Evolutionary conservation across 169 alveolate species (phyloP), one percentile per base, ranked within the genome.

Genomic region (Plasmodium sp.): DNA sequence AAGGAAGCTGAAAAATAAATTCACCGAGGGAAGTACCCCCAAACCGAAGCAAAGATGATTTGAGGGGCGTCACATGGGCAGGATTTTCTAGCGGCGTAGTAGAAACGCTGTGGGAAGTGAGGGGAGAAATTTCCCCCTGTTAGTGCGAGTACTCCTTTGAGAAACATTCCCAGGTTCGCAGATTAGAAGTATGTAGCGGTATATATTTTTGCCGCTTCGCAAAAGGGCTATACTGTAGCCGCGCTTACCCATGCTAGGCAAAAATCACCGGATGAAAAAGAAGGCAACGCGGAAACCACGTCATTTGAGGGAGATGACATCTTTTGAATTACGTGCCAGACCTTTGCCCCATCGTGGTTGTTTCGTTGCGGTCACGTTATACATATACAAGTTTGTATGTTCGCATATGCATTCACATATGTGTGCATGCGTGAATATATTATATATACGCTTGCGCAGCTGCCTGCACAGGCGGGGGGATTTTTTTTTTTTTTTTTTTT

Each of bases 1-100:
- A 36, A 96, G 99, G 96, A 98, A 99, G 94, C 98, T 98, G 92
- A 99, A 98, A 98, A 98, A 99, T 95, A 98, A 99, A 86, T 99
- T 99, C 98, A 97, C 99, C 90, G 99, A 98, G 45, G 99, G 99
- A 83, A 98, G 98, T 43, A 94, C 95, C 18, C 99, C 99, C 56
- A 93, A 91, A 67, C 95, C 98, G 73, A 95, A 96, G 82, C 94
- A 93, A 90, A 84, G 88, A 84, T 84, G 67, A 79, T 85, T 27
- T 2, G 4, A 67, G 9, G 16, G 39, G 14, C 0, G n/a, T 67
- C 39, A 67, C 9, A 67, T 31, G 77, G 77, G 39, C 9, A 27
- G 39, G 16, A 22, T 18, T 67, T 67, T n/a, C 77, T 31, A 22
- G 16, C 16, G 39, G 62, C 27, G 16, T 51, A 51, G 22, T 16